Percentiles rank a stretch among this genome's conserved stretches.
Evolutionary conservation across 2,329 filamentous ascomycete species (phyloP).

Genomic region (Sordariomycetes sp.): DNA sequence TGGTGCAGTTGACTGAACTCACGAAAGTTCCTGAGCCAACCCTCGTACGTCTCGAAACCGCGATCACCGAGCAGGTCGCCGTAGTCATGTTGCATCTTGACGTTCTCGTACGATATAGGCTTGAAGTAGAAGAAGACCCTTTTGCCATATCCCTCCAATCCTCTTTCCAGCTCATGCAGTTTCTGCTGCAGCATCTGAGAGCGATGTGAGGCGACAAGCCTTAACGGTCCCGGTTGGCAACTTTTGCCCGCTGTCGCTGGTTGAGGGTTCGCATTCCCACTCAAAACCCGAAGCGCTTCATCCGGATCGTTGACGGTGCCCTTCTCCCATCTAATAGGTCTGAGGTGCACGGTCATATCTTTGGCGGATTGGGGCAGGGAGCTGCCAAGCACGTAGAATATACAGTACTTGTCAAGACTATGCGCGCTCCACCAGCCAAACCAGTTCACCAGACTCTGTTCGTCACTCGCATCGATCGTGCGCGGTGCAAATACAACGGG

Average conservation of each 20-base stretch:
- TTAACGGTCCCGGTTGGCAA: too few species aligned
- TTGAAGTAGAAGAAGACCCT: too few species aligned
- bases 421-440: slow-evolving; percentile 49
- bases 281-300: slow-evolving; percentile 4
- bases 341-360: slow-evolving; percentile 13
- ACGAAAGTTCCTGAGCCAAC: too few species aligned
- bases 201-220: too few species aligned
- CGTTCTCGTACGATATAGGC: too few species aligned
- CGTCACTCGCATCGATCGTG: slow-evolving; percentile 46
- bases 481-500: slow-evolving; percentile 38
- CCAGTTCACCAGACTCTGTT: slow-evolving; percentile 54
- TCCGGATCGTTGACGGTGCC: slow-evolving; percentile 28
- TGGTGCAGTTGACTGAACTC: background rate
- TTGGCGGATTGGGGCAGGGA: too few species aligned
- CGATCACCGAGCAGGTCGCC: too few species aligned
- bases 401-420: slow-evolving; percentile 40
- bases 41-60: too few species aligned
- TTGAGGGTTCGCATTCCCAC: background rate
- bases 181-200: too few species aligned
- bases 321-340: slow-evolving; percentile 18
- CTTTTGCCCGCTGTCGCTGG: background rate
- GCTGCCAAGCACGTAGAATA: slow-evolving; percentile 45
- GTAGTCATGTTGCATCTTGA: too few species aligned
- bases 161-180: too few species aligned
- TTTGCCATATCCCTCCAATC: too few species aligned